Conservation (phyloP, 108 stramenopile species). For the Pseudonitzschia multiseries region DNA sequence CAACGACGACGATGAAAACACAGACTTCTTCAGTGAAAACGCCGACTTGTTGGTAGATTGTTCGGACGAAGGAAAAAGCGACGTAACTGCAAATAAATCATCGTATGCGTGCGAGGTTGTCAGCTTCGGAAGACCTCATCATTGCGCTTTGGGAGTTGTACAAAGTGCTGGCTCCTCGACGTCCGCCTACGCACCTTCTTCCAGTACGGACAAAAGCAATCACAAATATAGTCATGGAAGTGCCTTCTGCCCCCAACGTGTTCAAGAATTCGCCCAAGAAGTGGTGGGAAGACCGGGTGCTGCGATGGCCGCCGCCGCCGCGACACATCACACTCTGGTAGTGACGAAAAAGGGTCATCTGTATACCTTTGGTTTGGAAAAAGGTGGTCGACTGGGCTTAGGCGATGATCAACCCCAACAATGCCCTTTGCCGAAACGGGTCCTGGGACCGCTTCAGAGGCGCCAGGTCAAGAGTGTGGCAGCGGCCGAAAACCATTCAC, state of each 20-base stretch:
- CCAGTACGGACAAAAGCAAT: neutral
- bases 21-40: slow-evolving; percentile 33
- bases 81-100: neutral
- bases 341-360: slow-evolving; percentile 62
- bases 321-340: slow-evolving; percentile 79
- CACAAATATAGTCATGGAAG: slow-evolving; percentile 1
- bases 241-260: slow-evolving; percentile 51
- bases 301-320: slow-evolving; percentile 70
- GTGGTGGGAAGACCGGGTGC: slow-evolving; percentile 41
- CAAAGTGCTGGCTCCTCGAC: slow-evolving; percentile 2
- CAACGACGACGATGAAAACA: slow-evolving; percentile 26
- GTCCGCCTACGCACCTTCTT: slow-evolving; percentile 12
- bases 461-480: slow-evolving; percentile 64
- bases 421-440: slow-evolving; percentile 62
- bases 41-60: slow-evolving; percentile 24
- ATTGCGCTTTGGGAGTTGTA: slow-evolving; percentile 68
- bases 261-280: slow-evolving; percentile 54
- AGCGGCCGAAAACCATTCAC: slow-evolving; percentile 83
- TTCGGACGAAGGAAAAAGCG: neutral
- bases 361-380: slow-evolving; percentile 78
- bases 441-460: slow-evolving; percentile 55
- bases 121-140: slow-evolving; percentile 77
- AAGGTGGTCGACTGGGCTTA: slow-evolving; percentile 74
- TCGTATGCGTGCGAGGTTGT: slow-evolving; percentile 69
- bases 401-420: slow-evolving; percentile 58